phyloP scores from a whole-genome alignment of 2,329 filamentous ascomycete genomes.

The Penicillium expansum region DNA sequence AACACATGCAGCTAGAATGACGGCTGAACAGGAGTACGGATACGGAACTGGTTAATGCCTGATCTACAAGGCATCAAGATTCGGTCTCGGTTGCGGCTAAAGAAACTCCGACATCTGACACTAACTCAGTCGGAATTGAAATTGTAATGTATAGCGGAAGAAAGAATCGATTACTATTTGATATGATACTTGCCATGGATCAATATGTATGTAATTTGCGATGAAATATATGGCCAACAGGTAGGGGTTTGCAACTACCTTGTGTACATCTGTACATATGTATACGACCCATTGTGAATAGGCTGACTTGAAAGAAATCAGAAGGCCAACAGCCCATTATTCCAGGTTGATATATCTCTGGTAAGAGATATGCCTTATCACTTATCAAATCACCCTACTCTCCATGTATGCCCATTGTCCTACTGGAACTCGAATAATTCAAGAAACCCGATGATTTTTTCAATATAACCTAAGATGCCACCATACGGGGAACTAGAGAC shows the following conservation, averaged over 20 bases:
- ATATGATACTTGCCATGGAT: background rate
- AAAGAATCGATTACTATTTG: background rate
- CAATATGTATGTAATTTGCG: background rate
- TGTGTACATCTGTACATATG: no score
- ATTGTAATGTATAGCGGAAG: background rate
- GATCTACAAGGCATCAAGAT: background rate
- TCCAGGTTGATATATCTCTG: background rate
- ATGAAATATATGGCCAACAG: background rate
- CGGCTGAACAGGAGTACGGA: background rate
- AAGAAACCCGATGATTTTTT: constrained; percentile 39
- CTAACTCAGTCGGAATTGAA: background rate
- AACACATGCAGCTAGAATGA: background rate
- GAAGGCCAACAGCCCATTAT: background rate
- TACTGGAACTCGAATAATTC: constrained; percentile 17
- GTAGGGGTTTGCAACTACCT: background rate
- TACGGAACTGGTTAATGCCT: background rate
- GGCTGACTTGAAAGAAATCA: background rate
- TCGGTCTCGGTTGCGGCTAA: background rate
- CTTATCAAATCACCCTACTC: background rate
- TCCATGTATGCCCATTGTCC: background rate
- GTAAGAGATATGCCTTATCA: background rate
- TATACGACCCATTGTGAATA: background rate
- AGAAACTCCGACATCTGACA: background rate
- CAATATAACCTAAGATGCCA: constrained; percentile 40
- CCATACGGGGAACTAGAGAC: constrained; percentile 42